Evolutionary conservation across 2,329 filamentous ascomycete genomes (phyloP).

Genomic region (Penicillium occitanis): DNA sequence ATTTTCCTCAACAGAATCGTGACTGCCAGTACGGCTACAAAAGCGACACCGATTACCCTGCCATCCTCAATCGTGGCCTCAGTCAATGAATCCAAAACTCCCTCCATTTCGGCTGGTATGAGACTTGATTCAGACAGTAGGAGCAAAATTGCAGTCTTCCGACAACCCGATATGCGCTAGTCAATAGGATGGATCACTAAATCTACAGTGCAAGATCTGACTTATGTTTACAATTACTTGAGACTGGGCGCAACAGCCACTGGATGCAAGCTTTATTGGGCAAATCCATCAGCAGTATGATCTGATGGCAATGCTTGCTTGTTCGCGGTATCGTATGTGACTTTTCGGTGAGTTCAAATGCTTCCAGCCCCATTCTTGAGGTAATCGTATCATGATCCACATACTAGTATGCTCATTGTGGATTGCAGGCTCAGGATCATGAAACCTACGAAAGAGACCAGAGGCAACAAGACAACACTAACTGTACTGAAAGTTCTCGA

Average conservation of each 20-base stretch:
- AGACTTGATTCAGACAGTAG: not conserved
- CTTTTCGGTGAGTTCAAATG: not conserved
- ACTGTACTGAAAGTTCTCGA: not conserved
- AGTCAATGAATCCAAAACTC: not conserved
- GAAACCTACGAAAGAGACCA: not conserved
- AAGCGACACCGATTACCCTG: not conserved
- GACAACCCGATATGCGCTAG: not conserved
- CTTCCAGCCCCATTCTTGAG: not conserved
- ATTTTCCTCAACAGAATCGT: not conserved
- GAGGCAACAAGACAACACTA: not conserved
- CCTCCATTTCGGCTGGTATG: not conserved
- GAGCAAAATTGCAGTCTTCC: not conserved
- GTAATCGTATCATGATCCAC: not conserved
- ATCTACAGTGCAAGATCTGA: not conserved
- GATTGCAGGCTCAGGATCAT: not conserved
- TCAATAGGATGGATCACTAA: not conserved
- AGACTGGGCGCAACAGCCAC: not conserved
- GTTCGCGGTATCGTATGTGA: not conserved
- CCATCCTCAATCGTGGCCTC: not conserved
- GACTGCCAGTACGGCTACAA: not conserved
- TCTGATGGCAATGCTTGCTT: not conserved
- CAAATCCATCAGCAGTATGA: not conserved
- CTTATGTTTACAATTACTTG: not conserved
- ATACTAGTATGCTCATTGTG: not conserved
- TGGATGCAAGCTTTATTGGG: not conserved